These are phyloP conservation scores for Plectosphaerella sp. DNA, from an alignment of 2,329 filamentous ascomycete species.

Conservation along the genomic window DNA sequence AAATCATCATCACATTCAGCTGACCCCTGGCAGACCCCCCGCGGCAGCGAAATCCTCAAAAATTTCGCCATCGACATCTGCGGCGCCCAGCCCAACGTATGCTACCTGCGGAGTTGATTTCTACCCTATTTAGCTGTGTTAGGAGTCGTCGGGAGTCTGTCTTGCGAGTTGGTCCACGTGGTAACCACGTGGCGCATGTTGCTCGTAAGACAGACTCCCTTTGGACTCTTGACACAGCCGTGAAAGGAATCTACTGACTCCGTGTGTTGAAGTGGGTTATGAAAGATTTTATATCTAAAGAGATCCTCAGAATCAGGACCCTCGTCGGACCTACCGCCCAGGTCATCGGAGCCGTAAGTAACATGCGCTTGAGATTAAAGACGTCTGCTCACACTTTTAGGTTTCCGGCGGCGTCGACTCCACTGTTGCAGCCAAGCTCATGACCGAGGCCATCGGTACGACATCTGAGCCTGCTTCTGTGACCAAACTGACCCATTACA, in stretches of 20 bases:
- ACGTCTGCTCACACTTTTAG: not conserved
- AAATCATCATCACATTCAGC: too few relatives aligned
- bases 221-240: too few relatives aligned
- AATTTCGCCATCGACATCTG: conserved; percentile 89
- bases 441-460: conserved; percentile 72
- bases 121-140: too few relatives aligned
- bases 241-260: too few relatives aligned
- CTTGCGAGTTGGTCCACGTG: too few relatives aligned
- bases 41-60: conserved; percentile 59
- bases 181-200: too few relatives aligned
- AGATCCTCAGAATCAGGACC: conserved; percentile 74
- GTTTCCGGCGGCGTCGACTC: conserved; percentile 76
- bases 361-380: too few relatives aligned
- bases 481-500: not conserved
- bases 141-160: too few relatives aligned
- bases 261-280: too few relatives aligned
- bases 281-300: conserved; percentile 75
- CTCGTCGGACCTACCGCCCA: conserved; percentile 79
- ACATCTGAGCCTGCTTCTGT: conserved; percentile 3
- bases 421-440: conserved; percentile 81
- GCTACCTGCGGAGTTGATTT: too few relatives aligned
- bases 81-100: conserved; percentile 62
- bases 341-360: conserved; percentile 41
- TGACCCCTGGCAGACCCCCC: too few relatives aligned
- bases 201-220: too few relatives aligned